Base-by-base conservation (phyloP, 1,284 basidiomycete genomes). In the Ustanciosporium gigantosporum region DNA sequence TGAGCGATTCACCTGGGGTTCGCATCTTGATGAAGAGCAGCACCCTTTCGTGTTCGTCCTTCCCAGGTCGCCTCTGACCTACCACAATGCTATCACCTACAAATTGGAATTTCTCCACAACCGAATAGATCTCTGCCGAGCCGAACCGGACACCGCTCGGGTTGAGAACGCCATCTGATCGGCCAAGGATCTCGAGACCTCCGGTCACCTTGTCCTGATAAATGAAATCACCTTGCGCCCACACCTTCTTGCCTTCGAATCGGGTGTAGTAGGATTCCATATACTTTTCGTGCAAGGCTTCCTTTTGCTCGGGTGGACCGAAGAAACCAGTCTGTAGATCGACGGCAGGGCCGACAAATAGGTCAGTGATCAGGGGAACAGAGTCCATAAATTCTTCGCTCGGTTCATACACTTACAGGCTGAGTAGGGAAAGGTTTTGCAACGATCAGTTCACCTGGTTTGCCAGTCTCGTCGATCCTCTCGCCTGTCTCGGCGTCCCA, bases 91-190 rank as follows among this genome's bases (percentile, higher is more conserved):
- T 67, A 45, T 77, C 75, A 27, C 66, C 67, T 14, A 77, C 60
- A 27, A 70, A 72, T 14, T 34, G 31, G 35, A 61, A 62, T 38
- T 64, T 55, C 41, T 82, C 73, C 25, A 91, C 81, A 38, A 90
- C 87, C 62, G 87, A 85, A 79, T 91, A 91, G 45, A 91, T 84
- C 78, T 91, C 90, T 25, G 87, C 84, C 31, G 87, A 87, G 16
- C 90, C 90, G 73, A 91, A 91, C 15, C 89, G 84, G 46, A 92
- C 84, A 7, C 89, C 89, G 46, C 87, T 58, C 50, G 90, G 89
- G 76, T 91, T 72, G 19, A 75, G 34, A 3, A 69, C 53, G 22
- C 60, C 69, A 29, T 79, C 62, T 48, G 55, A 38, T 5, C 70
- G 41, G 19, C 90, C 89, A 2, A 90, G 82, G 87, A 91, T 91